Conservation (phyloP, 2,329 filamentous ascomycete species). For the Pseudogymnoascus sp. region DNA sequence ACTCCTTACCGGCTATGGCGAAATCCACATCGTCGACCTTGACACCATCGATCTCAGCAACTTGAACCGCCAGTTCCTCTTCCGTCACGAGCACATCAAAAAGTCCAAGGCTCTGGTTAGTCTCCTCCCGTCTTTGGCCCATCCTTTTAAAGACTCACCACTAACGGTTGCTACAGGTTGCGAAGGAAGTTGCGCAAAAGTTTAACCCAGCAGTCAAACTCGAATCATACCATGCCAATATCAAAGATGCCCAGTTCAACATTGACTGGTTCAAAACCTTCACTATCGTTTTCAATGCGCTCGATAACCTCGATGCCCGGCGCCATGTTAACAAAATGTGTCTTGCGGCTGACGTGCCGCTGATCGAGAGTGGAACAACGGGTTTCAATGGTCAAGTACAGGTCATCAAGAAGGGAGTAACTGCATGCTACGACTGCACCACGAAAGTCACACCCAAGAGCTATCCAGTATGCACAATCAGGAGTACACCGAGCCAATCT, state of each 20-base stretch:
- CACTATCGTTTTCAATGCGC: slow-evolving; percentile 85
- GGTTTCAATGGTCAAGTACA: slow-evolving; percentile 98
- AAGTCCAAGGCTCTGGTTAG: slow-evolving; percentile 86
- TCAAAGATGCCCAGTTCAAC: slow-evolving; percentile 82
- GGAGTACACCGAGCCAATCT: slow-evolving; percentile 89
- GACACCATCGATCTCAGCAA: slow-evolving; percentile 98
- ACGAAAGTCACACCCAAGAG: slow-evolving; percentile 85
- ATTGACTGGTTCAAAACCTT: slow-evolving; percentile 83
- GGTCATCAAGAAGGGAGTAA: slow-evolving; percentile 85
- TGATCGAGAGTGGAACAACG: slow-evolving; percentile 95
- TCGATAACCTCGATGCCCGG: slow-evolving; percentile 90
- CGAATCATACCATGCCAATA: slow-evolving; percentile 85
- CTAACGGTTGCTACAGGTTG: slow-evolving; percentile 51
- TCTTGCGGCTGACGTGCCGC: slow-evolving; percentile 76
- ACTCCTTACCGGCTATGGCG: slow-evolving; percentile 81
- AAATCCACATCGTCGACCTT: slow-evolving; percentile 91
- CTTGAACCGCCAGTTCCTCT: slow-evolving; percentile 94
- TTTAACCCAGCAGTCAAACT: slow-evolving; percentile 89
- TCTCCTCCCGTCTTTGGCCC: slow-evolving; percentile 14
- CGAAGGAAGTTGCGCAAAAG: slow-evolving; percentile 79
- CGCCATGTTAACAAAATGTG: slow-evolving; percentile 98
- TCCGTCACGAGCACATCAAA: slow-evolving; percentile 94
- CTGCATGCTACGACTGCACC: slow-evolving; percentile 94
- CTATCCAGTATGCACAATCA: slow-evolving; percentile 94
- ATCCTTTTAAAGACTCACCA: slow-evolving; percentile 18